Evolutionary conservation across 2,329 filamentous ascomycete genomes (phyloP).

Genomic region (Cytospora piceae): DNA sequence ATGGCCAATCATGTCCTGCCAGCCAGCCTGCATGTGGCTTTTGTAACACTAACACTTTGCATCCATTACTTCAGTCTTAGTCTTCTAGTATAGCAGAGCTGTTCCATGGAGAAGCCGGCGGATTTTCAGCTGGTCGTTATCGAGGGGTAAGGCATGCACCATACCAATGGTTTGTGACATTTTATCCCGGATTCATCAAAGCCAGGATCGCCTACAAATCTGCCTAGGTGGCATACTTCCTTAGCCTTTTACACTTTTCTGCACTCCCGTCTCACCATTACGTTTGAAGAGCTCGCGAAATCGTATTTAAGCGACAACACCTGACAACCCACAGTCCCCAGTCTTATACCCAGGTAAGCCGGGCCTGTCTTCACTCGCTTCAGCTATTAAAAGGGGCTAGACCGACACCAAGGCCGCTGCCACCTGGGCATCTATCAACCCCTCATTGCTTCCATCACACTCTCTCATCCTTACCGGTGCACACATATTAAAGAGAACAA

Average conservation of each 20-base stretch:
- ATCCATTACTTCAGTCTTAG: not conserved
- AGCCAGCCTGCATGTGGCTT: not conserved
- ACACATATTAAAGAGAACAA: not conserved
- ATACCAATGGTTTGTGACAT: not conserved
- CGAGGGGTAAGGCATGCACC: not conserved
- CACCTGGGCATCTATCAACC: not conserved
- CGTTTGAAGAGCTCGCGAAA: slow-evolving; percentile 20
- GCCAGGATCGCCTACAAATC: not conserved
- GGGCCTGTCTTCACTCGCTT: slow-evolving; percentile 19
- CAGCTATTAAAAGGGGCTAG: slow-evolving; percentile 22
- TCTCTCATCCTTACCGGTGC: not conserved
- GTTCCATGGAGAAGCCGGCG: not conserved
- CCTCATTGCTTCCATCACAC: not conserved
- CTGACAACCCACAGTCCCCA: slow-evolving; percentile 28
- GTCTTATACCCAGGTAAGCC: slow-evolving; percentile 22
- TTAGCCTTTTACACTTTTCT: not conserved
- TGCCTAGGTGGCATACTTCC: not conserved
- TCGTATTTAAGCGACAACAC: slow-evolving; percentile 32
- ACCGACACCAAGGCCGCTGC: slow-evolving; percentile 1
- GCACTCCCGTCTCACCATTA: not conserved
- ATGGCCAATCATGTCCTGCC: slow-evolving; percentile 8
- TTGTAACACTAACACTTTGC: not conserved
- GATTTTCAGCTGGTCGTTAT: not conserved
- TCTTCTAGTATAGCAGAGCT: not conserved
- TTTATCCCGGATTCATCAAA: not conserved